phyloP scores from a whole-genome alignment of 2,329 filamentous ascomycete genomes.

The Fonsecaea nubica region DNA sequence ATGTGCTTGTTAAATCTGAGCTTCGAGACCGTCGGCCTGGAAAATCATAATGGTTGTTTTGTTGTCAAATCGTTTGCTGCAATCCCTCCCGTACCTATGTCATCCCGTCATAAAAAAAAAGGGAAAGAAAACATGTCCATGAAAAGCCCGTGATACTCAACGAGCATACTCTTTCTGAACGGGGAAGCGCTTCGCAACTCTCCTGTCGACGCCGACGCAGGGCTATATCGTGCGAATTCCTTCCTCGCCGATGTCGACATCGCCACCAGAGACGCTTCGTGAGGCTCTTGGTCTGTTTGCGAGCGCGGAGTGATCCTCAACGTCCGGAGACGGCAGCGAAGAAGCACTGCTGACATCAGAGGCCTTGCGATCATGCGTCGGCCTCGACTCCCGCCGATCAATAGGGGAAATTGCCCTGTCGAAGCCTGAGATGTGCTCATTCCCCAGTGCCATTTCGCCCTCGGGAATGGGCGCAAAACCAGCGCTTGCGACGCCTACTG shows the following conservation, averaged over 20 bases:
- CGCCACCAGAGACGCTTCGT: slow-evolving; percentile 3
- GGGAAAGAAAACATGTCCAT: neutral
- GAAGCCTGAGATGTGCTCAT: slow-evolving; percentile 5
- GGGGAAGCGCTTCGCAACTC: neutral
- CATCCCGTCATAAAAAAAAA: slow-evolving; percentile 18
- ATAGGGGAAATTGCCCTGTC: slow-evolving; percentile 17
- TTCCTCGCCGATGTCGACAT: neutral
- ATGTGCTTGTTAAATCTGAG: neutral
- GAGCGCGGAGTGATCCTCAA: neutral
- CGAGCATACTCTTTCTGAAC: neutral
- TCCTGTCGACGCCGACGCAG: neutral
- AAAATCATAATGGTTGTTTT: slow-evolving; percentile 4
- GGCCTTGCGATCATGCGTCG: slow-evolving; percentile 14
- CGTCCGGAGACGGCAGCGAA: slow-evolving; percentile 2
- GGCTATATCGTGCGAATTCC: neutral
- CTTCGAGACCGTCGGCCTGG: neutral
- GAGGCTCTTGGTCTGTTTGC: slow-evolving; percentile 1
- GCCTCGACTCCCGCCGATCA: slow-evolving; percentile 8
- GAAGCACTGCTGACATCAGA: slow-evolving; percentile 14
- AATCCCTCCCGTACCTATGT: neutral
- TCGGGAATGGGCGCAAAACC: slow-evolving; percentile 17
- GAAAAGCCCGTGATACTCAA: neutral
- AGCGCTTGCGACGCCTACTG: slow-evolving; percentile 7
- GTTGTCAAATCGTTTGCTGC: neutral
- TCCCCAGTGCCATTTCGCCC: slow-evolving; percentile 4